Conservation (phyloP, 805 yeast species). For the Candida nanaspora region DNA sequence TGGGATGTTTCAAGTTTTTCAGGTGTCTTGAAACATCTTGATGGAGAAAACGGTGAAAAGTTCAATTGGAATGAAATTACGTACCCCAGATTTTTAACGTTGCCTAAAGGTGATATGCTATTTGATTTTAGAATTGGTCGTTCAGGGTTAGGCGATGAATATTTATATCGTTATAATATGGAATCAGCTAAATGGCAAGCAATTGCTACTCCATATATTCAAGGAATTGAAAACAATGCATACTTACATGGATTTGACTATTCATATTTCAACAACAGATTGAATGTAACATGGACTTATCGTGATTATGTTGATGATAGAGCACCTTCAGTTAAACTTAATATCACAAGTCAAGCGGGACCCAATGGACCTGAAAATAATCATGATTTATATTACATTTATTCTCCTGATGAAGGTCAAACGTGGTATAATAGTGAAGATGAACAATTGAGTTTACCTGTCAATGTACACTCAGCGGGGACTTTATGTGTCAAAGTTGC, state of each 20-base stretch:
- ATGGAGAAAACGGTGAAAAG: neutral
- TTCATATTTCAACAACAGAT: neutral
- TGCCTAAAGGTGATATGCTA: slow-evolving; percentile 8
- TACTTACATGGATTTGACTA: slow-evolving; percentile 14
- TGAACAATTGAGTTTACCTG: slow-evolving; percentile 5
- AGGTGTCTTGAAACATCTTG: neutral
- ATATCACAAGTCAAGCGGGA: slow-evolving; percentile 10
- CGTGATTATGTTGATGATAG: slow-evolving; percentile 13
- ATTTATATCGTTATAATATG: slow-evolving; percentile 7
- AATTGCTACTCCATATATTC: slow-evolving; percentile 7
- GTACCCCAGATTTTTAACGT: slow-evolving; percentile 12
- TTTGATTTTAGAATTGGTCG: slow-evolving; percentile 10
- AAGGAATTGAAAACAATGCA: slow-evolving; percentile 13
- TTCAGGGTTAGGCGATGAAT: slow-evolving; percentile 15
- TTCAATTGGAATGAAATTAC: slow-evolving; percentile 8
- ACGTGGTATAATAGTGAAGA: slow-evolving; percentile 11
- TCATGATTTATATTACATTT: slow-evolving; percentile 14
- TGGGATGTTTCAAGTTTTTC: neutral
- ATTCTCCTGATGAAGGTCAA: slow-evolving; percentile 14
- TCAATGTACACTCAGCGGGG: slow-evolving; percentile 4
- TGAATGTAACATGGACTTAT: slow-evolving; percentile 14
- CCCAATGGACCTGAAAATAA: slow-evolving; percentile 18
- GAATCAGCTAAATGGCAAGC: slow-evolving; percentile 5
- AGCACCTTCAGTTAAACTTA: slow-evolving; percentile 1
- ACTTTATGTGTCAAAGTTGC: neutral